Base-by-base conservation (phyloP, 495 filamentous ascomycete species). In the Trichoderma parareesei region DNA sequence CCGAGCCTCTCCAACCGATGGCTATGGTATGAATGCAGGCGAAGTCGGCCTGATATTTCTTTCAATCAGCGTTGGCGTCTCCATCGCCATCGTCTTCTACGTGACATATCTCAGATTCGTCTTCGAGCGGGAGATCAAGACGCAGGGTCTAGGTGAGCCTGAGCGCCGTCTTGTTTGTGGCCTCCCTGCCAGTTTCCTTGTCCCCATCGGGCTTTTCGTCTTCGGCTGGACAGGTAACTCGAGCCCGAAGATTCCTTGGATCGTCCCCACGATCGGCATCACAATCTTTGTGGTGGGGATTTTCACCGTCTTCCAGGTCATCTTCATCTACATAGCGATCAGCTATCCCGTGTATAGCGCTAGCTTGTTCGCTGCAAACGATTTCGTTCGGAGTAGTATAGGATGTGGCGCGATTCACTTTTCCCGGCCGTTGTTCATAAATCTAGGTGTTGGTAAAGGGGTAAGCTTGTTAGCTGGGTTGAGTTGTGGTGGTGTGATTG, bases 311-410 rank as follows among this genome's bases (percentile, higher is more conserved):
- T 81, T 87, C 73, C 85, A 88, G 71, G 86, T 83, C 73, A 76
- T 88, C 63, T 88, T 89, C 71, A 71, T 87, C 16, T 87, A 88
- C 70, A 76, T 89, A 20, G 82, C 85, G 1, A 66, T 87, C 1
- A 76, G 75, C 2, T 88, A 88, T 69, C 85, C 85, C n/a, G 78
- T 81, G 67, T 88, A 88, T 66, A 83, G 85, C 7, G 85, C 87
- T 1, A 77, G 72, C 53, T 69, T 88, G 64, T 86, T 88, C 66
- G 85, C 86, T 1, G 81, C 80, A 11, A 88, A 87, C 72, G 84
- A 86, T 69, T 81, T 85, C 70, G 77, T 81, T 62, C 76, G 84
- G 62, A 78, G 74, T 46, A 74, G 78, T 0, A 73, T 88, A 11
- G 85, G 86, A 8, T 84, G 79, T 63, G 85, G 80, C 0, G 78